Evolutionary conservation across 805 yeast species (phyloP).

Genomic region (Cyberlindnera galapagoensis): DNA sequence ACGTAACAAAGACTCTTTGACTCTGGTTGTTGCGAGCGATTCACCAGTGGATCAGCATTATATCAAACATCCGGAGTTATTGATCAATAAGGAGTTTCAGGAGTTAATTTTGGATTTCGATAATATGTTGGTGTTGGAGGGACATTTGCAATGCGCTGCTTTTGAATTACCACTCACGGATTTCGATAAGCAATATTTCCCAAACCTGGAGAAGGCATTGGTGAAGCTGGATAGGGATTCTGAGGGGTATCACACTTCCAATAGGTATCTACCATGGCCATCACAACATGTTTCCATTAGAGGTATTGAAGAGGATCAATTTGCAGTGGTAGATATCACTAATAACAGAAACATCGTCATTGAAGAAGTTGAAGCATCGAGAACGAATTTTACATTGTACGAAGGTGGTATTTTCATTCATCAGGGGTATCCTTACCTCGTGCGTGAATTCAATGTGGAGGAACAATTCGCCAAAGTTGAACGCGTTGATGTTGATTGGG

Average conservation of each 20-base stretch:
- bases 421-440: constrained; percentile 87
- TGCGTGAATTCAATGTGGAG: constrained; percentile 75
- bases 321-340: constrained; percentile 87
- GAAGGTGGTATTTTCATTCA: constrained; percentile 92
- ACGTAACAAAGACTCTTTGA: constrained; percentile 75
- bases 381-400: constrained; percentile 86
- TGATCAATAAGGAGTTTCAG: constrained; percentile 48
- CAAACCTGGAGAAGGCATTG: constrained; percentile 23
- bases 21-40: constrained; percentile 75
- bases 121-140: constrained; percentile 58
- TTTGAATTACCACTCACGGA: constrained; percentile 65
- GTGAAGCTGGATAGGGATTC: constrained; percentile 32
- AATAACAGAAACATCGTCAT: constrained; percentile 69
- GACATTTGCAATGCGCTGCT: constrained; percentile 93
- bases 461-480: constrained; percentile 79
- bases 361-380: constrained; percentile 82
- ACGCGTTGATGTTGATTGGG: constrained; percentile 91
- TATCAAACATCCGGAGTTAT: constrained; percentile 57
- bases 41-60: constrained; percentile 85
- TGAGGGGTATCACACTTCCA: constrained; percentile 48
- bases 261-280: constrained; percentile 76
- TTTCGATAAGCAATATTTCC: constrained; percentile 54
- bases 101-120: constrained; percentile 56
- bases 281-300: constrained; percentile 68
- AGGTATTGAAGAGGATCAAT: constrained; percentile 74